phyloP scores from a whole-genome alignment of 2,329 filamentous ascomycete species.

The Exophiala sideris region DNA sequence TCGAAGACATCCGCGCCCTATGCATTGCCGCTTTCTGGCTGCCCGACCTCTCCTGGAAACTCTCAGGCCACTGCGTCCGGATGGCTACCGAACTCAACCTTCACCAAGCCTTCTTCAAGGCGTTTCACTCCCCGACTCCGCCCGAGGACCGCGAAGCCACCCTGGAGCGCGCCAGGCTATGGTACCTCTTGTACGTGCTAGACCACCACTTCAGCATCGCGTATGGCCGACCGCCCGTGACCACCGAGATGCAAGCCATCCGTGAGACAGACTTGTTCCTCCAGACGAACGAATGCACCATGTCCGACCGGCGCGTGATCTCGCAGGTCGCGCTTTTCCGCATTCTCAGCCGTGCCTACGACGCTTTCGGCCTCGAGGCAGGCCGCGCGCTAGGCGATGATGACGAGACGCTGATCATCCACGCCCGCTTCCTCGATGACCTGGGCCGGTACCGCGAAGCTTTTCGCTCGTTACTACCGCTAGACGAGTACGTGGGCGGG shows the following conservation, averaged over 20 bases:
- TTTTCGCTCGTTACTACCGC: constrained; percentile 36
- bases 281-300: constrained; percentile 48
- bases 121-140: constrained; percentile 49
- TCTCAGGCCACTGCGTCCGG: constrained; percentile 57
- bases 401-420: constrained; percentile 40
- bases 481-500: constrained; percentile 26
- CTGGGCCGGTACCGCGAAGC: constrained; percentile 52
- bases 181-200: constrained; percentile 63
- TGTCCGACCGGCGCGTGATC: constrained; percentile 55
- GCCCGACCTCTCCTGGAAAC: constrained; percentile 60
- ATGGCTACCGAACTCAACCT: constrained; percentile 58
- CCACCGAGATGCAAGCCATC: constrained; percentile 57
- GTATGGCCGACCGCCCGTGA: constrained; percentile 57
- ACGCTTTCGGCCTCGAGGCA: constrained; percentile 56
- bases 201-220: constrained; percentile 64
- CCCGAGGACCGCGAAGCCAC: constrained; percentile 23
- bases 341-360: constrained; percentile 55
- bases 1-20: constrained; percentile 58
- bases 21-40: constrained; percentile 63
- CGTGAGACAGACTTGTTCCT: constrained; percentile 57
- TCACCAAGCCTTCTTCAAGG: constrained; percentile 52
- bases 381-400: constrained; percentile 26
- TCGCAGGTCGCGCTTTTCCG: constrained; percentile 58
- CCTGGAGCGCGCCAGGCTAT: constrained; percentile 56
- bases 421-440: constrained; percentile 44